These are phyloP conservation scores for Fraxinus velutina DNA, from an alignment of 305 asterid genomes.

Conservation along the genomic window DNA sequence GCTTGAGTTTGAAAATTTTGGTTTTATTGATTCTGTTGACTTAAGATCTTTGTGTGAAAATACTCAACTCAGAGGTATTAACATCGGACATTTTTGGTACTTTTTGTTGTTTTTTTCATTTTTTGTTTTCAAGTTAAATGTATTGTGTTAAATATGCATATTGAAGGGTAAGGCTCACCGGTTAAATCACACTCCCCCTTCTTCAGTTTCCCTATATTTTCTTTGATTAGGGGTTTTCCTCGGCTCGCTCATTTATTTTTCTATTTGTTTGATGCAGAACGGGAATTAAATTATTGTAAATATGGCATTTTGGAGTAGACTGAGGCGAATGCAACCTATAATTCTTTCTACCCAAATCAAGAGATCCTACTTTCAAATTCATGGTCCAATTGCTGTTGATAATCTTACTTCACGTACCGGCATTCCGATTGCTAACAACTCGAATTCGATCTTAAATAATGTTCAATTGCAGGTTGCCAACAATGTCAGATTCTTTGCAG, in stretches of 20 bases:
- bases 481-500: constrained; percentile 59
- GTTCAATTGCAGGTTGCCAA: constrained; percentile 30
- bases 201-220: not conserved
- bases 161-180: not conserved
- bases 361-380: constrained; percentile 34
- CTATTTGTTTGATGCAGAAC: not conserved
- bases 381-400: constrained; percentile 25
- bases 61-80: not conserved
- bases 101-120: not conserved
- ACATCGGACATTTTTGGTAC: not conserved
- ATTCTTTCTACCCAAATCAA: constrained; percentile 26
- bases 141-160: not conserved
- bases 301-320: constrained; percentile 60
- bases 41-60: not conserved
- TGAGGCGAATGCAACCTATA: constrained; percentile 45
- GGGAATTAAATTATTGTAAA: not conserved
- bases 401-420: constrained; percentile 23
- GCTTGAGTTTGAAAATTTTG: not conserved
- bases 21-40: not conserved
- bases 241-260: not conserved
- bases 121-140: not conserved
- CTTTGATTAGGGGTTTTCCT: not conserved
- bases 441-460: constrained; percentile 22
- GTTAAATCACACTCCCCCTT: not conserved
- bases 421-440: constrained; percentile 24